Evolutionary conservation across 352 stramenopile genomes (phyloP).

Genomic region (Pythium pectinolyticum): DNA sequence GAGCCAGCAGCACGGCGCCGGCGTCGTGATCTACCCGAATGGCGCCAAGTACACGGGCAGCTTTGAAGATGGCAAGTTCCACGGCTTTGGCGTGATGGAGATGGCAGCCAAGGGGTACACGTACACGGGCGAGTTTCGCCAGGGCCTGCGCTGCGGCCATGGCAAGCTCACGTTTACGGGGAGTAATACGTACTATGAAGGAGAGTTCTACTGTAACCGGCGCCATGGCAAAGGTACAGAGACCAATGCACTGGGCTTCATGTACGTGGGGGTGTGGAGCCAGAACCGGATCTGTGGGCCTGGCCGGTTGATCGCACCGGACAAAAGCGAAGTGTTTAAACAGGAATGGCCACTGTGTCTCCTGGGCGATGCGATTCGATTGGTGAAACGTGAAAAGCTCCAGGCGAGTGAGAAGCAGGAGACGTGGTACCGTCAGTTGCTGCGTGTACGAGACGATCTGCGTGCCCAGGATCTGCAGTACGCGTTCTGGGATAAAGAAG

Average conservation of each 20-base stretch:
- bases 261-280: slow-evolving; percentile 51
- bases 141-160: slow-evolving; percentile 41
- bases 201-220: slow-evolving; percentile 65
- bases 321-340: slow-evolving; percentile 48
- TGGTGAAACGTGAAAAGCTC: slow-evolving; percentile 46
- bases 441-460: slow-evolving; percentile 70
- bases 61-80: slow-evolving; percentile 56
- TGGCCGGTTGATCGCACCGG: slow-evolving; percentile 42
- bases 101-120: slow-evolving; percentile 41
- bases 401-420: slow-evolving; percentile 32
- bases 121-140: slow-evolving; percentile 64
- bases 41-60: slow-evolving; percentile 67
- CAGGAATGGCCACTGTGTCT: slow-evolving; percentile 57
- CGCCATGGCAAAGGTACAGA: slow-evolving; percentile 63
- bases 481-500: slow-evolving; percentile 62
- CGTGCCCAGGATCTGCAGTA: slow-evolving; percentile 61
- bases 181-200: slow-evolving; percentile 55
- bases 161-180: slow-evolving; percentile 47
- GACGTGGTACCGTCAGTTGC: slow-evolving; percentile 48
- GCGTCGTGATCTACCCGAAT: slow-evolving; percentile 62
- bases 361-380: slow-evolving; percentile 56
- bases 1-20: slow-evolving; percentile 44
- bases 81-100: slow-evolving; percentile 66
- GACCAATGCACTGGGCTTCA: slow-evolving; percentile 58
- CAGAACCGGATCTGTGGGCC: slow-evolving; percentile 61